Conservation (phyloP, 257 asterid species). For the Linaria vulgaris region DNA sequence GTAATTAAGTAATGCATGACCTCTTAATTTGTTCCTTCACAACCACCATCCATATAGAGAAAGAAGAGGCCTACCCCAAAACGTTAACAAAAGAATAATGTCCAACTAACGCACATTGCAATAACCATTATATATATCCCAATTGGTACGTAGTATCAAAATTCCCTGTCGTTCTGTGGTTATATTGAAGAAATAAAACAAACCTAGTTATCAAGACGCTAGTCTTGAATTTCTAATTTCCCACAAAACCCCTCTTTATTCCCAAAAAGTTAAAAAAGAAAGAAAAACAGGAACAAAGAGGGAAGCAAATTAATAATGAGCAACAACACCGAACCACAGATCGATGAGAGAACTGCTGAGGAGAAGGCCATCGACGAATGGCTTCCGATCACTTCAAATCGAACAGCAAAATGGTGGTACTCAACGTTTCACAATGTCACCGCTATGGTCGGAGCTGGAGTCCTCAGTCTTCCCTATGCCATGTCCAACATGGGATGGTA, state of each 20-base stretch:
- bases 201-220: background rate
- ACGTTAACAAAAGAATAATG: background rate
- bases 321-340: background rate
- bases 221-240: background rate
- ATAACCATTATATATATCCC: background rate
- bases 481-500: conserved; percentile 54
- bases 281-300: too few species aligned
- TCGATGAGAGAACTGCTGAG: conserved; percentile 26
- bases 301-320: too few species aligned
- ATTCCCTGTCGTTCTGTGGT: background rate
- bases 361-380: conserved; percentile 44
- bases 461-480: conserved; percentile 49
- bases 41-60: background rate
- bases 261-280: background rate
- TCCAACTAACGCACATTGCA: too few species aligned
- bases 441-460: conserved; percentile 54
- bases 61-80: conserved; percentile 11
- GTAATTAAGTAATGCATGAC: too few species aligned
- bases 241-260: background rate
- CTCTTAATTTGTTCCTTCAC: too few species aligned
- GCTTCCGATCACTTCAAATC: conserved; percentile 40
- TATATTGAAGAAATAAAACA: too few species aligned
- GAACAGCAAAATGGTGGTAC: conserved; percentile 51
- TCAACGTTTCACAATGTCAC: conserved; percentile 53
- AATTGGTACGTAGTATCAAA: background rate